Conservation (phyloP, 2,329 filamentous ascomycete species). For the Cytospora leucostoma region DNA sequence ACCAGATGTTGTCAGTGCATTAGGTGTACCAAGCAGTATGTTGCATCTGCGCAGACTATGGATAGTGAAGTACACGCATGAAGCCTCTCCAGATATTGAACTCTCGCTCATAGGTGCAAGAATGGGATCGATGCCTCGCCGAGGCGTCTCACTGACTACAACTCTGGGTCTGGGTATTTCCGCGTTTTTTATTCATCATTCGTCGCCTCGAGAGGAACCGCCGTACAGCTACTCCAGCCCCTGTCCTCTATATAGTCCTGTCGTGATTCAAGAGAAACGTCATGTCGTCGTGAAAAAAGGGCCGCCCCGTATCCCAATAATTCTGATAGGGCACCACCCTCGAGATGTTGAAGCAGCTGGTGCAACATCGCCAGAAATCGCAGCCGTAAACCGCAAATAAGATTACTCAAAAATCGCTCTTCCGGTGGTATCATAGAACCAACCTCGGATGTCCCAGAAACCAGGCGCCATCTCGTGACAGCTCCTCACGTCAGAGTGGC, state of each 20-base stretch:
- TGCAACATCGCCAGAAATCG: not conserved
- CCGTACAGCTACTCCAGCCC: not conserved
- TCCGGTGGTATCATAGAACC: not conserved
- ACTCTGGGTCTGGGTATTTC: not conserved
- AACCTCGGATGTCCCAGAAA: not conserved
- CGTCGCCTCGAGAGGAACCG: not conserved
- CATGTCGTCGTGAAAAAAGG: slow-evolving; percentile 22
- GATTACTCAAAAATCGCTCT: slow-evolving; percentile 18
- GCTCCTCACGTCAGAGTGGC: slow-evolving; percentile 63
- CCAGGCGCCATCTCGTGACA: slow-evolving; percentile 7
- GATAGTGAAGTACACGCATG: not conserved
- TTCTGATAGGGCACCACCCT: not conserved
- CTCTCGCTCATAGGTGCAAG: not conserved
- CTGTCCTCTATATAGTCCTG: not conserved
- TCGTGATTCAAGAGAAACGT: slow-evolving; percentile 5
- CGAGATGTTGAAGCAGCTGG: slow-evolving; percentile 1
- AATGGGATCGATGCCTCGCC: not conserved
- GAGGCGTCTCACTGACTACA: too few species aligned
- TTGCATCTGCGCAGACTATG: too few species aligned
- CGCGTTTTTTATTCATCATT: slow-evolving; percentile 5
- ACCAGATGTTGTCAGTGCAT: too few species aligned
- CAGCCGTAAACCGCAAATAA: slow-evolving; percentile 14
- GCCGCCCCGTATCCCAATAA: slow-evolving; percentile 11
- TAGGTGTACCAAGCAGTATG: too few species aligned
- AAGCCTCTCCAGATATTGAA: not conserved